Evolutionary conservation across 768 basidiomycete genomes (phyloP).

Genomic region (Trametes coccinea): DNA sequence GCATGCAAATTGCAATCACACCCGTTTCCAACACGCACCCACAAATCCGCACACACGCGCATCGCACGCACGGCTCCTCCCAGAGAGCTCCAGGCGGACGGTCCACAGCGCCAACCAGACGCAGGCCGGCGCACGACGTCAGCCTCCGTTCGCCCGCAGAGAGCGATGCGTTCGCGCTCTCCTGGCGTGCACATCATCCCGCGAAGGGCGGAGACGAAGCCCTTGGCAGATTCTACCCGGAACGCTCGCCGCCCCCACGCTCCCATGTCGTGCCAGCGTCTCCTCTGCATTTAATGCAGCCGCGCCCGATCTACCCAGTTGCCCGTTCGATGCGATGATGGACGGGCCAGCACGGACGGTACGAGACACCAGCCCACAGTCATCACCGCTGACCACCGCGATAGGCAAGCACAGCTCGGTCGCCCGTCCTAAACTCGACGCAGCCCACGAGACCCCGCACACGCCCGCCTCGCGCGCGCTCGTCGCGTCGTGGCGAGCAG

Average conservation of each 20-base stretch:
- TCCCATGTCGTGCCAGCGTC: not conserved
- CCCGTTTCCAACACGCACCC: not conserved
- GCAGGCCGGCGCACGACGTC: too few species aligned
- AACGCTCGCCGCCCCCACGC: not conserved
- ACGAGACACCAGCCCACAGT: too few species aligned
- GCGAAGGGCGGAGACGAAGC: conserved; percentile 15
- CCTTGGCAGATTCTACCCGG: not conserved
- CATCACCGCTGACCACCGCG: conserved; percentile 19
- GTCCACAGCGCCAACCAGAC: too few species aligned
- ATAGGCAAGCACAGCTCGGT: conserved; percentile 5
- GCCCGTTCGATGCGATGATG: too few species aligned
- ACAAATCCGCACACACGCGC: not conserved
- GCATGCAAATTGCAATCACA: too few species aligned
- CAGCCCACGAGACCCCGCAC: not conserved
- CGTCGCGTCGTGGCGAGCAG: too few species aligned
- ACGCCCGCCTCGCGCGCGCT: too few species aligned
- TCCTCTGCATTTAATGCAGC: not conserved
- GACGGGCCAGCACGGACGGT: too few species aligned
- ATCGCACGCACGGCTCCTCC: not conserved
- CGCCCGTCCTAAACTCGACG: not conserved
- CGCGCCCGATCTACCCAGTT: too few species aligned
- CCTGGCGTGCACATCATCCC: conserved; percentile 15
- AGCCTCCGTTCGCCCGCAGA: not conserved
- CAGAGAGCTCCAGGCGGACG: too few species aligned
- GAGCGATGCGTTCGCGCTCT: not conserved